These are phyloP conservation scores for Thermothelomyces thermophilus DNA, from an alignment of 2,329 filamentous ascomycete genomes.

Conservation along the genomic window DNA sequence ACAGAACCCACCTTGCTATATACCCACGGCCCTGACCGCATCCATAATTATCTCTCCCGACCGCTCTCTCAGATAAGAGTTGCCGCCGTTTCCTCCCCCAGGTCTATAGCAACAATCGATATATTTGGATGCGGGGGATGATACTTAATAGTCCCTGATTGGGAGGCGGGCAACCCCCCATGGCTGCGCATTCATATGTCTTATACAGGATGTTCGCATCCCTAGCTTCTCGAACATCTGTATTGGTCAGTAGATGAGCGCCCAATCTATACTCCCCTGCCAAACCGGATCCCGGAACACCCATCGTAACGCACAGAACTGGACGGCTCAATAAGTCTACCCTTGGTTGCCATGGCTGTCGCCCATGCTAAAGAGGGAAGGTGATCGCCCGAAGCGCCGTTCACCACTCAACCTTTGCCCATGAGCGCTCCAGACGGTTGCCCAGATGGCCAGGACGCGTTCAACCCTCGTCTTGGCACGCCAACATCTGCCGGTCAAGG, in stretches of 20 bases:
- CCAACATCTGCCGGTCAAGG: conserved; percentile 7
- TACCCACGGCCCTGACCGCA: not conserved
- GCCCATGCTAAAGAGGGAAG: not conserved
- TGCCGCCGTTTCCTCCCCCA: conserved; percentile 1
- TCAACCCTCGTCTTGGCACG: conserved; percentile 6
- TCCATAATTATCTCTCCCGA: not conserved
- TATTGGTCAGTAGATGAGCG: conserved; percentile 2
- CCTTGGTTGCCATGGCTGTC: not conserved
- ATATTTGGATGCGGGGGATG: conserved; percentile 9
- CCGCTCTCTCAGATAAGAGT: not conserved
- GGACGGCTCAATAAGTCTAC: not conserved
- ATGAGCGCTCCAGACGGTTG: not conserved
- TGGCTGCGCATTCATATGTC: not conserved
- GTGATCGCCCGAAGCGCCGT: not conserved
- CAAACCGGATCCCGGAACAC: not conserved
- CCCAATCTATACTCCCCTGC: not conserved
- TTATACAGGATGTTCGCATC: not conserved
- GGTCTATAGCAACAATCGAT: not conserved
- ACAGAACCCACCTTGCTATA: not conserved
- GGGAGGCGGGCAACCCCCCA: not conserved
- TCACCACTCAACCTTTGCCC: not conserved
- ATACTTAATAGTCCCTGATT: not conserved
- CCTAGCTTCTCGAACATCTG: conserved; percentile 4
- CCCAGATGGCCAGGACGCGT: not conserved
- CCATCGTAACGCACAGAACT: not conserved